Base-by-base conservation (phyloP, 1,139 yeast genomes). In the Nadsonia commutata region DNA sequence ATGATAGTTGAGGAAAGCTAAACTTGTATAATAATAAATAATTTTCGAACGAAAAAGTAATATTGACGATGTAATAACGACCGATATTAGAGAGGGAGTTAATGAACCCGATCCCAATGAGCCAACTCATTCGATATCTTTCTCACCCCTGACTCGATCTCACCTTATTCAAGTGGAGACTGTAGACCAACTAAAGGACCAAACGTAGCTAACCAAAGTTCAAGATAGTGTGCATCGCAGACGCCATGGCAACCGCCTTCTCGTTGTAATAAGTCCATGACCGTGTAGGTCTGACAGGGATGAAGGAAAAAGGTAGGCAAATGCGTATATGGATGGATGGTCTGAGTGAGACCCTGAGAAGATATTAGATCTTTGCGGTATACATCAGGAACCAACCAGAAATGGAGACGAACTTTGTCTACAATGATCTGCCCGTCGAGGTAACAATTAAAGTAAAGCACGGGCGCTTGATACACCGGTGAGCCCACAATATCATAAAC, bases 281-380 rank as follows among this genome's bases (percentile, higher is more conserved):
- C 49, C n/a, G 46, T 49, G n/a, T 43, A 45, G 2, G 68, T 63
- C 21, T 53, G 51, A 48, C 69, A 65, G 8, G 69, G 69, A 45
- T 65, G 69, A 17, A 65, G 41, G 46, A 49, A 63, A 46, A 61
- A 57, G 8, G 54, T 48, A 1, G 65, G 65, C 27, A 53, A 45
- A 2, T 59, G 59, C 31, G 52, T 46, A 3, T 49, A 33, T 9
- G 68, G 67, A 45, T 61, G 65, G 40, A 56, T 63, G 2, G 59
- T 57, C 38, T 58, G 64, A 11, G 62, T 49, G n/a, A 55, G 37
- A 1, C 18, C 42, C 8, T 22, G 16, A n/a, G 36, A 38, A 2
- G 42, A 39, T n/a, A 37, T 31, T 2, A 41, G 22, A 8, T 2
- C 6, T 2, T 39, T 46, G 1, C 38, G 33, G 7, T 20, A 3